These are phyloP conservation scores for Rubus idaeus DNA, from an alignment of 306 rosid genomes.

Conservation along the genomic window DNA sequence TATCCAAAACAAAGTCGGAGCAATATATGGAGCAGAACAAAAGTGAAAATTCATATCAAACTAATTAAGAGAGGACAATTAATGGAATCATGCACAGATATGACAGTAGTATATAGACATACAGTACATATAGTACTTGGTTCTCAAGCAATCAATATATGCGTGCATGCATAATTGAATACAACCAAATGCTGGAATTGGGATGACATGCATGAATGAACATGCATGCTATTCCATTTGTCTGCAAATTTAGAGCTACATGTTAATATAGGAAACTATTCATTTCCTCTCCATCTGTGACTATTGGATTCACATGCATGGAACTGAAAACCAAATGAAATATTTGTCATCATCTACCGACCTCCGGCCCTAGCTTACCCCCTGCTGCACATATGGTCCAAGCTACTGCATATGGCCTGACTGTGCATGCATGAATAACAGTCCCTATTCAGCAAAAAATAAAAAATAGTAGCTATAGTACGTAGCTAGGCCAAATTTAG, in stretches of 20 bases:
- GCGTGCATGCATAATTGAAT: background rate
- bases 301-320: background rate
- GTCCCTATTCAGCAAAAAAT: background rate
- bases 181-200: conserved; percentile 16
- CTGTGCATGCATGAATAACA: background rate
- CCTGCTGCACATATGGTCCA: background rate
- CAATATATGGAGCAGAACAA: background rate
- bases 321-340: conserved; percentile 14
- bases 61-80: background rate
- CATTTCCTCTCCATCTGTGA: background rate
- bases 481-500: background rate
- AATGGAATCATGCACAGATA: background rate
- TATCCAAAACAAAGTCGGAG: background rate
- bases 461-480: too few species aligned
- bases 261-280: background rate
- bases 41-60: background rate
- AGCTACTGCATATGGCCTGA: background rate
- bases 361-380: background rate
- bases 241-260: conserved; percentile 35
- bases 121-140: background rate
- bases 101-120: background rate
- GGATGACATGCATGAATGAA: conserved; percentile 26
- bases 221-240: conserved; percentile 32
- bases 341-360: conserved; percentile 21
- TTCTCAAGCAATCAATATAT: conserved; percentile 6